These are phyloP conservation scores for Neostapfia colusana DNA, from an alignment of 176 grass and related monocot genomes.

Conservation along the genomic window DNA sequence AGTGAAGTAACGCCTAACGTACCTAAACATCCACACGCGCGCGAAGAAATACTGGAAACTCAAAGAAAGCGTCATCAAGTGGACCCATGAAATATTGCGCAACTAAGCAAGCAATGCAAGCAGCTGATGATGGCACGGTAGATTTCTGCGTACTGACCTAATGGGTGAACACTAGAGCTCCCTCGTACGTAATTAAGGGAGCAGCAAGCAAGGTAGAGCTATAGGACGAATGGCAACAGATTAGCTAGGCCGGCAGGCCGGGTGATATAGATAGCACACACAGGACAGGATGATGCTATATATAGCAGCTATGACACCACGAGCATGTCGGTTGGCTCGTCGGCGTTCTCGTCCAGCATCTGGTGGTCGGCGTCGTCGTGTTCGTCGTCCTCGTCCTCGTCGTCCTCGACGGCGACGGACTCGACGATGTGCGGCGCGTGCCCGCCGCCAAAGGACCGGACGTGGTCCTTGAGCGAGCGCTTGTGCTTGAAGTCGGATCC, in stretches of 20 bases:
- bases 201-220: too few species aligned
- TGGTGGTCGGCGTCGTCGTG: not conserved
- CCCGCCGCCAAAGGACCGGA: constrained; percentile 71
- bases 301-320: not conserved
- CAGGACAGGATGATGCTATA: too few species aligned
- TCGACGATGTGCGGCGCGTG: constrained; percentile 89
- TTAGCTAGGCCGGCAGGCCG: too few species aligned
- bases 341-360: constrained; percentile 22
- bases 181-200: too few species aligned
- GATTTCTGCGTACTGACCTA: too few species aligned
- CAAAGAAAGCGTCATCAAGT: too few species aligned
- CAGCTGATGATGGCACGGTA: too few species aligned
- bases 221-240: too few species aligned
- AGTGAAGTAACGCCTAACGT: not conserved
- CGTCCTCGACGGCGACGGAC: constrained; percentile 43
- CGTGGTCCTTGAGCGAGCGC: constrained; percentile 89
- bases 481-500: constrained; percentile 96
- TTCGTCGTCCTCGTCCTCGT: constrained; percentile 44
- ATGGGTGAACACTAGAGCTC: too few species aligned
- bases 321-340: constrained; percentile 39
- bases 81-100: not conserved
- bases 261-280: too few species aligned
- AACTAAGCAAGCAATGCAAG: too few species aligned
- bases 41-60: not conserved
- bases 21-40: constrained; percentile 23